Conservation (phyloP, 2,329 filamentous ascomycete species). For the Diaporthe amygdali region DNA sequence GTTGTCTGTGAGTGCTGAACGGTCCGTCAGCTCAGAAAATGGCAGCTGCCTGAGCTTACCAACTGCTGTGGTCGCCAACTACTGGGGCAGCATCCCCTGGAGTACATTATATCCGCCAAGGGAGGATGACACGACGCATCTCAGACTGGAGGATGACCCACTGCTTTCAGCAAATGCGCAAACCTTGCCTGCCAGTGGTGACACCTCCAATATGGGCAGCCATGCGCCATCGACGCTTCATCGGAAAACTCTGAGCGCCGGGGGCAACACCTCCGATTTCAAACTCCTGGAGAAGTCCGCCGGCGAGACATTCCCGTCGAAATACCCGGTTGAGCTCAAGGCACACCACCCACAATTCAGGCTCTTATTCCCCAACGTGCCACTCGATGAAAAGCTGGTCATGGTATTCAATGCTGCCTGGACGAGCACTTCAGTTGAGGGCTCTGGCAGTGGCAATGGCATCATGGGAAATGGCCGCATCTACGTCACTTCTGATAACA, state of each 20-base stretch:
- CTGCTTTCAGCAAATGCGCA: conserved; percentile 43
- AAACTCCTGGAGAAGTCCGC: conserved; percentile 36
- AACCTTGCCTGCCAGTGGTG: conserved; percentile 33
- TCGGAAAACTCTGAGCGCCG: conserved; percentile 37
- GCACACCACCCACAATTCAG: conserved; percentile 94
- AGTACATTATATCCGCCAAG: conserved; percentile 38
- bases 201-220: conserved; percentile 28
- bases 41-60: conserved; percentile 77
- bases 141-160: conserved; percentile 38
- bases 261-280: conserved; percentile 26
- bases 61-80: conserved; percentile 86
- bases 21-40: conserved; percentile 61
- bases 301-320: conserved; percentile 67
- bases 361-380: conserved; percentile 84
- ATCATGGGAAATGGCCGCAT: conserved; percentile 76
- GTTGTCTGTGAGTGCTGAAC: conserved; percentile 80
- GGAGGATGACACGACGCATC: conserved; percentile 30
- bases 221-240: conserved; percentile 20
- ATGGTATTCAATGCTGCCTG: conserved; percentile 94
- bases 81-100: conserved; percentile 92
- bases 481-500: conserved; percentile 83
- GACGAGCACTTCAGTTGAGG: conserved; percentile 57
- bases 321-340: conserved; percentile 82
- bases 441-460: conserved; percentile 45
- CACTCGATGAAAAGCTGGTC: conserved; percentile 79